These are phyloP conservation scores for Dichomitus squalens DNA, from an alignment of 1,284 basidiomycete species.

Conservation along the genomic window DNA sequence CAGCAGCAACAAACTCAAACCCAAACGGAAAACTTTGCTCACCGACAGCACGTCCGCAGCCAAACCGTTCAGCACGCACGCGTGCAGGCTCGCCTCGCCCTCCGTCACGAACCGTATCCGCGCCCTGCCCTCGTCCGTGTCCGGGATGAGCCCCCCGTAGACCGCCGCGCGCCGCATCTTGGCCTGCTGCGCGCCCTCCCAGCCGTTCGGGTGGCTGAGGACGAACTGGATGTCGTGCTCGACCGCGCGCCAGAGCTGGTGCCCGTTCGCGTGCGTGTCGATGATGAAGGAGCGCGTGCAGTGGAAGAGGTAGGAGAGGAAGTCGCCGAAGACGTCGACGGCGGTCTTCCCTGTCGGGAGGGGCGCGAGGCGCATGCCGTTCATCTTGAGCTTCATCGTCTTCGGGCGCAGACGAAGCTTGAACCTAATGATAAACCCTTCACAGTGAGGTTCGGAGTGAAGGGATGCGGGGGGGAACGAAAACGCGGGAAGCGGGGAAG, in stretches of 20 bases:
- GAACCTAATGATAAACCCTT: slow-evolving; percentile 48
- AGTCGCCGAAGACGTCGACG: slow-evolving; percentile 77
- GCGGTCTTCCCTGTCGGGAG: slow-evolving; percentile 67
- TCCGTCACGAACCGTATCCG: slow-evolving; percentile 78
- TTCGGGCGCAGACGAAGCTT: slow-evolving; percentile 76
- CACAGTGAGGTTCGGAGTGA: slow-evolving; percentile 3
- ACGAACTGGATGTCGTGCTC: slow-evolving; percentile 71
- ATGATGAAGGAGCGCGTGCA: slow-evolving; percentile 74
- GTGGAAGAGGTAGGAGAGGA: slow-evolving; percentile 69
- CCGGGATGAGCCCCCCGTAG: slow-evolving; percentile 66
- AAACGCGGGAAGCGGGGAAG: slow-evolving; percentile 1
- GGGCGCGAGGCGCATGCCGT: slow-evolving; percentile 71
- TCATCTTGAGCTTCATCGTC: slow-evolving; percentile 77
- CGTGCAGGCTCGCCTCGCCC: slow-evolving; percentile 79
- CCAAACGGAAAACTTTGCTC: slow-evolving; percentile 31
- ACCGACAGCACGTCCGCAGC: slow-evolving; percentile 75
- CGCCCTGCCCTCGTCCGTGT: slow-evolving; percentile 69
- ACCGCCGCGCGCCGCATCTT: slow-evolving; percentile 73
- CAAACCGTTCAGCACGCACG: slow-evolving; percentile 73
- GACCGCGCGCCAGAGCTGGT: slow-evolving; percentile 63
- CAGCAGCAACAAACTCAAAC: neutral
- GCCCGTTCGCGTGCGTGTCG: slow-evolving; percentile 74
- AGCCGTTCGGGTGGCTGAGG: slow-evolving; percentile 77
- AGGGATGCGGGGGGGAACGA: neutral
- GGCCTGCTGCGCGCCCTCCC: slow-evolving; percentile 80